A percentile compares a stretch with the other conserved stretches of the same genome.
phyloP scores from a whole-genome alignment of 1,139 yeast genomes.

The Candida neerlandica region DNA sequence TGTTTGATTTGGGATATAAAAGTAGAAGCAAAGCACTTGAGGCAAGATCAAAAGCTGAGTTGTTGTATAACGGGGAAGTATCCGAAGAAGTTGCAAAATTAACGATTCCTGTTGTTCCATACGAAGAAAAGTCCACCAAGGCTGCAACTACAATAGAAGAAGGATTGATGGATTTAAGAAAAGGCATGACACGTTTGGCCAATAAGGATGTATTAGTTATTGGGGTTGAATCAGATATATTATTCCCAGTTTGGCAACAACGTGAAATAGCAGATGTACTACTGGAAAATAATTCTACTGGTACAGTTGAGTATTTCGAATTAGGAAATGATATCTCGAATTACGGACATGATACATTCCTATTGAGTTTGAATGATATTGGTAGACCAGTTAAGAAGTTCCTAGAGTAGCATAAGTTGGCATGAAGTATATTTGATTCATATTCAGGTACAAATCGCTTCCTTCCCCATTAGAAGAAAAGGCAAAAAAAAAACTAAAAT shows the following conservation, averaged over 20 bases:
- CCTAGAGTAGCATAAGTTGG: slow-evolving; percentile 25
- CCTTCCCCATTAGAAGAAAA: not conserved
- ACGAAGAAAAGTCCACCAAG: slow-evolving; percentile 48
- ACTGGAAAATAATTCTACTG: slow-evolving; percentile 31
- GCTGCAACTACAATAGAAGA: slow-evolving; percentile 54
- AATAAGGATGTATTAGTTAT: slow-evolving; percentile 72
- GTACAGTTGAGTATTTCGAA: slow-evolving; percentile 62
- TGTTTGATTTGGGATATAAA: slow-evolving; percentile 73
- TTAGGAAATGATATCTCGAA: slow-evolving; percentile 73
- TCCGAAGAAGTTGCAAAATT: slow-evolving; percentile 5
- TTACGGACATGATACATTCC: slow-evolving; percentile 90
- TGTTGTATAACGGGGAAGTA: slow-evolving; percentile 19
- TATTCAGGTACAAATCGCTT: not conserved
- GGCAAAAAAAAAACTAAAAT: not conserved
- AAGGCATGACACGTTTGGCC: slow-evolving; percentile 66
- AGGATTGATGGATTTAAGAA: slow-evolving; percentile 57
- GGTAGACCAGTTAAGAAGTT: slow-evolving; percentile 76
- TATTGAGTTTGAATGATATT: slow-evolving; percentile 74
- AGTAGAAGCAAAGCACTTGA: slow-evolving; percentile 47
- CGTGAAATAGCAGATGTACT: slow-evolving; percentile 73
- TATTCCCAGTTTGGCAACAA: slow-evolving; percentile 96
- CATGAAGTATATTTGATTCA: not conserved
- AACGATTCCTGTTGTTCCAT: slow-evolving; percentile 59
- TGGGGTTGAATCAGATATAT: slow-evolving; percentile 89
- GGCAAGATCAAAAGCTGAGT: slow-evolving; percentile 42